Evolutionary conservation across 371 early-diverging fungal species (phyloP), one percentile per base, ranked within the genome.

Genomic region (Rhizomucor pusillus): DNA sequence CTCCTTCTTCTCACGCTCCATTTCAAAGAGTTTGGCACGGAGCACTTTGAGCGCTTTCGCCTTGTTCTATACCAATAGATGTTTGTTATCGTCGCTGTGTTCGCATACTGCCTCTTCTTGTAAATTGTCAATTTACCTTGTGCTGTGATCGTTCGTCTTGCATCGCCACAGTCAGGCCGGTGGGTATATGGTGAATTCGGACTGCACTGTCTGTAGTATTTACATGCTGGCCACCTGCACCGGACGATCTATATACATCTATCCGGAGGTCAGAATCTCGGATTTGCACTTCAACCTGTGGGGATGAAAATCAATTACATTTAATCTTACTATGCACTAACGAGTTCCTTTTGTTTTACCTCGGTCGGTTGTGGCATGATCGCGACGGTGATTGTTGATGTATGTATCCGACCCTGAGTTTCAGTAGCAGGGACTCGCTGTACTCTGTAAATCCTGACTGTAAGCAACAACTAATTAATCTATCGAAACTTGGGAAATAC

Each of bases 191-290:
- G 3, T 93, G 93, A 16, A 97, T 83, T 18, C 97, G 81, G 16
- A 97, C 95, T 0, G 98, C 98, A 61, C 90, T 90, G 55, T 97
- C 97, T 0, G 98, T 97, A 5, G 91, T 95, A 57, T 97, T 97
- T 23, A 97, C 97, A 63, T 95, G 93, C 71, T 93, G 93, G 3
- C 93, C 93, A 33, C 93, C 93, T 6, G 89, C 83, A 19, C 93
- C 93, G 5, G 86, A 85, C 13, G 93, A 86, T 1, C 93, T 69
- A 61, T 83, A 91, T 12, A 85, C 80, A 45, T 93, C 93, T 36
- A 92, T 80, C 2, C 86, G 77, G 1, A 93, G 67, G 59, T 92
- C 93, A 0, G 71, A 62, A 18, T 89, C 89, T 4, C 73, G 62
- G 34, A 93, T 78, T 43, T 84, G 82, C 18, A 90, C 76, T 43